Evolutionary conservation across 441 rosid genomes (phyloP).

Genomic region (Mallotus japonicus): DNA sequence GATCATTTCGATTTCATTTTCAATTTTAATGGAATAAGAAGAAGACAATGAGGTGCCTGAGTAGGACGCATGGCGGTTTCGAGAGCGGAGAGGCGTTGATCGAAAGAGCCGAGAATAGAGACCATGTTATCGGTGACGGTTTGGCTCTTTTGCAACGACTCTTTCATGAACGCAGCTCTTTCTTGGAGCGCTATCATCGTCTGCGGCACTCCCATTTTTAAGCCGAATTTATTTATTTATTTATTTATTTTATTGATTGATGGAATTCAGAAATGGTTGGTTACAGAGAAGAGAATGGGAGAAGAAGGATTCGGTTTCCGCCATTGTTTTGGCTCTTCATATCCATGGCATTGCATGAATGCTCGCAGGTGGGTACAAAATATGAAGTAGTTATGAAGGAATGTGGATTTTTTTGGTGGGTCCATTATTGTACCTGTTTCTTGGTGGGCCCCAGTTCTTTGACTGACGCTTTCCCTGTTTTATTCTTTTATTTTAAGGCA

Average conservation of each 20-base stretch:
- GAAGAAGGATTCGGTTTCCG: background rate
- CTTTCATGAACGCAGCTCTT: constrained; percentile 60
- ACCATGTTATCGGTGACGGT: constrained; percentile 89
- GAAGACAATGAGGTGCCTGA: constrained; percentile 46
- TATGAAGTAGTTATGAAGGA: constrained; percentile 36
- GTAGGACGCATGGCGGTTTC: constrained; percentile 99
- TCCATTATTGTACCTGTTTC: background rate
- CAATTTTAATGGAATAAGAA: background rate
- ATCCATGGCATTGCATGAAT: too few species aligned
- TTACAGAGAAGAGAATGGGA: background rate
- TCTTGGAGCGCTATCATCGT: constrained; percentile 69
- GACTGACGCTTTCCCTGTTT: background rate
- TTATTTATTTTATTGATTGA: too few species aligned
- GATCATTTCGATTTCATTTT: too few species aligned
- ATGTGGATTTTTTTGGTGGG: background rate
- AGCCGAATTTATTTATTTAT: too few species aligned
- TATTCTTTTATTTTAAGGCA: background rate
- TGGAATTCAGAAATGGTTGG: too few species aligned
- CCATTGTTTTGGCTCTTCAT: background rate
- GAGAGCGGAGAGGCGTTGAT: constrained; percentile 93
- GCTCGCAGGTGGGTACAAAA: constrained; percentile 25
- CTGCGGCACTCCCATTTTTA: constrained; percentile 58
- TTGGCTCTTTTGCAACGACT: constrained; percentile 80
- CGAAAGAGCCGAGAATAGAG: constrained; percentile 89
- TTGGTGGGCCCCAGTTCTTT: constrained; percentile 16